Percentiles rank a stretch among this genome's conserved stretches.
Evolutionary conservation across 768 basidiomycete species (phyloP).

Genomic region (Tulasnella sp.): DNA sequence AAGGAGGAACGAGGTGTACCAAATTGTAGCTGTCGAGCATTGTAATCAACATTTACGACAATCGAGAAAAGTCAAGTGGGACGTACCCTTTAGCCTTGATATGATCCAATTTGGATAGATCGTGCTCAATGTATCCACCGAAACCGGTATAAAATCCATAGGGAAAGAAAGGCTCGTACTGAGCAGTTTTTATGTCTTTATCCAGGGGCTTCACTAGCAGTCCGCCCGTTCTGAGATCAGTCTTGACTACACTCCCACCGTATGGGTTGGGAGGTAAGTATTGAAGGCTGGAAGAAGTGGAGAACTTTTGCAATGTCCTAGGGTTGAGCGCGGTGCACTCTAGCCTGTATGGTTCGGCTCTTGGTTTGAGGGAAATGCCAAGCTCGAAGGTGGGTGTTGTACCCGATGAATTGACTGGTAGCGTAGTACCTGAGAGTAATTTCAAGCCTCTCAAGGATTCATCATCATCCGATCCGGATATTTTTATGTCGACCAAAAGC

Average conservation of each 20-base stretch:
- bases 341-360: not conserved
- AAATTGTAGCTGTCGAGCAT: conserved; percentile 30
- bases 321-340: not conserved
- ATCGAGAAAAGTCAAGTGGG: not conserved
- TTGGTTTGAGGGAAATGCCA: not conserved
- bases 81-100: conserved; percentile 45
- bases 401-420: not conserved
- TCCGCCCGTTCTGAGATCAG: conserved; percentile 22
- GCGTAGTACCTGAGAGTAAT: too few relatives aligned
- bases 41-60: not conserved
- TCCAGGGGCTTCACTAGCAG: conserved; percentile 18
- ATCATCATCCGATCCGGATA: too few relatives aligned
- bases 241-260: conserved; percentile 22
- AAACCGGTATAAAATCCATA: conserved; percentile 62
- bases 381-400: not conserved
- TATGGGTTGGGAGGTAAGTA: conserved; percentile 27
- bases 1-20: conserved; percentile 62
- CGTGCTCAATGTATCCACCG: conserved; percentile 23
- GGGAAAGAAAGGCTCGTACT: conserved; percentile 39
- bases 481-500: not conserved
- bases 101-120: conserved; percentile 40
- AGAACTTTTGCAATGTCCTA: conserved; percentile 36
- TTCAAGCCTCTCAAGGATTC: too few relatives aligned
- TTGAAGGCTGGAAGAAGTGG: conserved; percentile 31
- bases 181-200: too few relatives aligned